phyloP scores from a whole-genome alignment of 495 filamentous ascomycete species.

The Pseudevernia furfuracea region DNA sequence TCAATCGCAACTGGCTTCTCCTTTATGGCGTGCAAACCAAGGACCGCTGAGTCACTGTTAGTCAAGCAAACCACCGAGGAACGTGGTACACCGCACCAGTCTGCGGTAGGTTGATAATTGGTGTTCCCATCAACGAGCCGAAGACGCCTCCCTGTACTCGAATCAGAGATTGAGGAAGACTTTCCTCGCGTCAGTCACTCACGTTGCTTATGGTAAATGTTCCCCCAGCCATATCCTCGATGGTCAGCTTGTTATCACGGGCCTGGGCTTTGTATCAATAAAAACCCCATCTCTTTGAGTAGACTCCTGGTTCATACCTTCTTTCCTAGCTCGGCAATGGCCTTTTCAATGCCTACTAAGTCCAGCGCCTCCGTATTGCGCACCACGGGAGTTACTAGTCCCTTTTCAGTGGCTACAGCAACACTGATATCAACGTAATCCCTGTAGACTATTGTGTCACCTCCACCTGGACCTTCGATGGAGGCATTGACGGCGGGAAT shows the following conservation, averaged over 20 bases:
- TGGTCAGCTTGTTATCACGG: conserved; percentile 91
- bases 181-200: conserved; percentile 23
- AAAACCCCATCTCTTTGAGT: background rate
- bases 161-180: conserved; percentile 25
- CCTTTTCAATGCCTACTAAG: conserved; percentile 78
- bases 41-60: conserved; percentile 53
- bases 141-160: conserved; percentile 55
- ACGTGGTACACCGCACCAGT: conserved; percentile 45
- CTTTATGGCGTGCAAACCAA: conserved; percentile 97
- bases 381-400: conserved; percentile 91
- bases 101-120: conserved; percentile 98
- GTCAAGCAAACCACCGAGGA: conserved; percentile 10
- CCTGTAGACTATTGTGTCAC: conserved; percentile 95
- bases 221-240: conserved; percentile 98
- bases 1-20: conserved; percentile 84
- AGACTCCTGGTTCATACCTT: conserved; percentile 49
- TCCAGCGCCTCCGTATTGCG: conserved; percentile 86
- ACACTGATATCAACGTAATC: conserved; percentile 98
- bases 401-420: conserved; percentile 95
- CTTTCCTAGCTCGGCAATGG: conserved; percentile 89
- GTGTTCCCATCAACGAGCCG: conserved; percentile 87
- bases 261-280: conserved; percentile 45
- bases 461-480: conserved; percentile 89
- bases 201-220: conserved; percentile 99
- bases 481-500: conserved; percentile 95